Base-by-base conservation (phyloP, 2,329 filamentous ascomycete species). In the Paecilomyces variotii region DNA sequence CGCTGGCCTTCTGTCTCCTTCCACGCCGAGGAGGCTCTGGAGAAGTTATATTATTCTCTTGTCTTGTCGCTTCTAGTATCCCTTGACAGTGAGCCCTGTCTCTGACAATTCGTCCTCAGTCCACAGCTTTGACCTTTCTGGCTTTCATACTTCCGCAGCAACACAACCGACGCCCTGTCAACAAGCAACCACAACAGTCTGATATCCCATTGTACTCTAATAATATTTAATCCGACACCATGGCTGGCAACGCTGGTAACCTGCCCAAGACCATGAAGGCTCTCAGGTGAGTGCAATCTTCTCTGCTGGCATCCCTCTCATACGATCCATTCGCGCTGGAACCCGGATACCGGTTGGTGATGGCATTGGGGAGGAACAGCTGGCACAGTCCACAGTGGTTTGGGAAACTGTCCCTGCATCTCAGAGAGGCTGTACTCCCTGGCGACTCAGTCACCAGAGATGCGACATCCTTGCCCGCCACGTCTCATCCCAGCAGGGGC, bases 211-310 rank as follows among this genome's bases (percentile, higher is more conserved):
- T 25, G 19, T 52, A 35, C 58, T 57, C 30, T 52, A 26, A 45
- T 9, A 34, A 45, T 9, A 34, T 55, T 49, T 28, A 52, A 35
- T 45, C 54, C 52, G 56, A 62, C 70, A 72, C 61, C 56, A 74
- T 74, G 71, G 65, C 64, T 62, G 57, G 67, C 59, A 64, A 62
- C 65, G 76, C 63, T 62, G 57, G 67, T 58, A 64, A 62, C 65
- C 75, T 84, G 62, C 81, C 81, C 59, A 75, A 78, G 70, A 76
- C 79, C 63, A 85, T 83, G 81, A 86, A 86, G 74, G 84, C 84
- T 74, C 80, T 86, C 72, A 77, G 80, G 83, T 84, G 74, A 65
- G 78, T 72, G 54, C 34, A 26, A 10, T 51, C 52, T 30, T 25
- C 26, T 55, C n/a, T 19, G 4, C 19, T 45, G 39, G n/a, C 14